phyloP scores from a whole-genome alignment of 2,329 filamentous ascomycete genomes.

The Arthrobotrys sphaeroides region DNA sequence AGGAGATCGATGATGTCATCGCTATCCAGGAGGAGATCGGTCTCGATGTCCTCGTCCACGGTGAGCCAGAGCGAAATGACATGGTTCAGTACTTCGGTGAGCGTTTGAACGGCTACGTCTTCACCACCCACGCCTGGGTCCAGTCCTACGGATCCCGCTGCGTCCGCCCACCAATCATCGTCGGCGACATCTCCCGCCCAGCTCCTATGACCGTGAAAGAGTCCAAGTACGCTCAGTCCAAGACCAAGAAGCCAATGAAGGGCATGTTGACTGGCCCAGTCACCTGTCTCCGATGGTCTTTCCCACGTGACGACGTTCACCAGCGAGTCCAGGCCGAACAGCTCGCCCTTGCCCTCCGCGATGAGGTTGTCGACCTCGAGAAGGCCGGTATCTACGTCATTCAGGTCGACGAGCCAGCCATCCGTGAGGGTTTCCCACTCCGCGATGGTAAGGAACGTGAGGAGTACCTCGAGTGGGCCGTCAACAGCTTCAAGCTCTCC shows the following conservation, averaged over 20 bases:
- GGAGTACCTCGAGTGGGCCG: conserved; percentile 96
- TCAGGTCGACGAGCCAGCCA: conserved; percentile 98
- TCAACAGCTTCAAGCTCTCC: conserved; percentile 96
- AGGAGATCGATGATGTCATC: conserved; percentile 95
- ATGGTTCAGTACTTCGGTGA: conserved; percentile 99
- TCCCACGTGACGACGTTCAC: conserved; percentile 99
- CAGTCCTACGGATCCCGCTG: conserved; percentile 98
- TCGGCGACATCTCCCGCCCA: conserved; percentile 97
- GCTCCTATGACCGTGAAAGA: conserved; percentile 99
- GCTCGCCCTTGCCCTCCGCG: conserved; percentile 95
- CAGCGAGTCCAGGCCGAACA: conserved; percentile 99
- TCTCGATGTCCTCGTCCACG: conserved; percentile 96
- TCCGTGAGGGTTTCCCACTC: conserved; percentile 98
- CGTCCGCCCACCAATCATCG: conserved; percentile 96
- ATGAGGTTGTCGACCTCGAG: conserved; percentile 98
- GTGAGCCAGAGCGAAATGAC: conserved; percentile 99
- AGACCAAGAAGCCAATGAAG: conserved; percentile 99
- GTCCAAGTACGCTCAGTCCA: conserved; percentile 95
- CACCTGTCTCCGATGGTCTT: conserved; percentile 98
- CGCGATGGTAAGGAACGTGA: conserved; percentile 92
- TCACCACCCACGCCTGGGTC: conserved; percentile 99
- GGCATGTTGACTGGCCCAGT: conserved; percentile 99
- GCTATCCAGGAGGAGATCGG: conserved; percentile 98
- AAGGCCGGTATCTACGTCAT: conserved; percentile 96
- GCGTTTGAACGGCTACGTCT: conserved; percentile 93